Evolutionary conservation across 371 early-diverging fungal species (phyloP), one percentile per base, ranked within the genome.

Genomic region (Parasitella parasitica): DNA sequence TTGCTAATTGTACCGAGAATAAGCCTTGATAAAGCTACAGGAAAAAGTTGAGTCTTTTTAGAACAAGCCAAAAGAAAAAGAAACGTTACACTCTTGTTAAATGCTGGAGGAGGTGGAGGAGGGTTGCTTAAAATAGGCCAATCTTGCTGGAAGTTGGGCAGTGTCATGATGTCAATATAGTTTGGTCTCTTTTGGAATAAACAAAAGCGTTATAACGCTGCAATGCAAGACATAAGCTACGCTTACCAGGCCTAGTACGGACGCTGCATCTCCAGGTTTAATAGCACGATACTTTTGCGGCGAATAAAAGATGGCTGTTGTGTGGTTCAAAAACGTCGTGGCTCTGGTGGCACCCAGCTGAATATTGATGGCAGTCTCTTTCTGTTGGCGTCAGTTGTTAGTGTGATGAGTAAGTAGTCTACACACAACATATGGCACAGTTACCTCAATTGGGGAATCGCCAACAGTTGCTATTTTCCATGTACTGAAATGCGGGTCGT

Each of bases 191-290:
- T 35, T 39, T n/a, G n/a, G 22, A 37, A 43, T 16, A 39, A 36
- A 37, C 35, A 7, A 36, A 26, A 15, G 35, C 22, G 26, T 34
- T 13, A 15, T 5, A 11, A 39, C 51, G 32, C 6, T 32, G 32
- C 0, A 32, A 3, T 4, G 6, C 11, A 35, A 35, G 8, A 50
- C 16, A 35, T 18, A 20, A 36, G 20, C 20, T 28, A 26, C 8
- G 28, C 68, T 64, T 64, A 73, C 79, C 39, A 78, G 52, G 15
- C 79, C 79, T 24, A 78, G 12, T 16, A 76, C 28, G 7, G 79
- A 65, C 1, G 46, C 54, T 48, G 56, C 51, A 50, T 72, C 70
- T 24, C 36, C 22, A 5, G 71, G 72, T 46, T 50, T 51, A 22
- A 78, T 76, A 4, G 76, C 76, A 20, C 69, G 46, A 41, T 78